Conservation (phyloP, 371 early-diverging fungal genomes). For the Zychaea mexicana region DNA sequence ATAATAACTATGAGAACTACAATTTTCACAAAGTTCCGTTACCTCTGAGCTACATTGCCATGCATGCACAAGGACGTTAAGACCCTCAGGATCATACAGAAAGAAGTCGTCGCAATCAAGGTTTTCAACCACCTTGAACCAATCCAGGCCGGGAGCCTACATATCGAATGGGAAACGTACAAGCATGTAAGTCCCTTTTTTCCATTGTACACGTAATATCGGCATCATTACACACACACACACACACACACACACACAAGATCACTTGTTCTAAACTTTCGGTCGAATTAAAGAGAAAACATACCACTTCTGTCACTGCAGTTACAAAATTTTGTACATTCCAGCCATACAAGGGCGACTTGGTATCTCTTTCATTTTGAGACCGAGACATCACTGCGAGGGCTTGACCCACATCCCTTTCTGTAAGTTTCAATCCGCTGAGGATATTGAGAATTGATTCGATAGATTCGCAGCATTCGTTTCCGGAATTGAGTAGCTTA, state of each 20-base stretch:
- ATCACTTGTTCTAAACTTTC: too few relatives aligned
- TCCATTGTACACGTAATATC: neutral
- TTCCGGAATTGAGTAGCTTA: slow-evolving; percentile 59
- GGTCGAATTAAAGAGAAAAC: slow-evolving; percentile 8
- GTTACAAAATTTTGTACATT: slow-evolving; percentile 69
- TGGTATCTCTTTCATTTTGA: slow-evolving; percentile 53
- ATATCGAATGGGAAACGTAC: neutral
- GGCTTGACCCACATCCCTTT: slow-evolving; percentile 67
- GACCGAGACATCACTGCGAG: slow-evolving; percentile 74
- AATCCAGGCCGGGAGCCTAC: slow-evolving; percentile 64
- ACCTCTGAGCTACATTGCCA: slow-evolving; percentile 70
- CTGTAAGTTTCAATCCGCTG: slow-evolving; percentile 32
- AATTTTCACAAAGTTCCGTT: neutral
- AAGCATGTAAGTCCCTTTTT: neutral
- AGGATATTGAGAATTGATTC: slow-evolving; percentile 50
- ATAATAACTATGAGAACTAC: too few relatives aligned
- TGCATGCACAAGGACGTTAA: slow-evolving; percentile 66
- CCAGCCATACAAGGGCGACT: slow-evolving; percentile 54
- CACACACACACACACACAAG: too few relatives aligned
- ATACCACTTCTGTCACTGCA: slow-evolving; percentile 56
- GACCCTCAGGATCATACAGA: slow-evolving; percentile 63
- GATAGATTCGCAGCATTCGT: slow-evolving; percentile 54
- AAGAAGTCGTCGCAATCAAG: slow-evolving; percentile 75
- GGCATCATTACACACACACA: too few relatives aligned
- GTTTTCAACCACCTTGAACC: slow-evolving; percentile 62